Percentiles rank a stretch among this genome's conserved stretches.
Conservation (phyloP, 2,329 filamentous ascomycete genomes). For the Phaeomoniella chlamydospora region DNA sequence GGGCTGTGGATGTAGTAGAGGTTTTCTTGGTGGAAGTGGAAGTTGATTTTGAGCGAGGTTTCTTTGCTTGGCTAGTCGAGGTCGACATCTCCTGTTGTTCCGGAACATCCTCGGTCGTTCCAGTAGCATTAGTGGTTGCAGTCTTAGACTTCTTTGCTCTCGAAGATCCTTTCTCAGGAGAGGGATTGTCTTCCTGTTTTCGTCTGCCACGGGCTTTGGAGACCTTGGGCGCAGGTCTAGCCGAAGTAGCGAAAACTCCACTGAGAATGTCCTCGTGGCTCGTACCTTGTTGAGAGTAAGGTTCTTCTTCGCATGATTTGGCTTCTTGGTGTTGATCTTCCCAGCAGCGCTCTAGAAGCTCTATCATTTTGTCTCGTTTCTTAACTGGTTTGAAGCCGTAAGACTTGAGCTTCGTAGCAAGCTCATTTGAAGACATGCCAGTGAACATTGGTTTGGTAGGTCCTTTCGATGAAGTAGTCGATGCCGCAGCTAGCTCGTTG, state of each 20-base stretch:
- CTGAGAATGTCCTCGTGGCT: constrained; percentile 11
- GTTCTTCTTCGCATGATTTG: constrained; percentile 8
- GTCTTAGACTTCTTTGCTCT: constrained; percentile 7
- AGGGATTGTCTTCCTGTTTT: neutral
- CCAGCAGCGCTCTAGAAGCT: constrained; percentile 58
- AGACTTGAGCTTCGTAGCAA: constrained; percentile 45
- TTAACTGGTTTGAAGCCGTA: constrained; percentile 64
- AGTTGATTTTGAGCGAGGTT: neutral
- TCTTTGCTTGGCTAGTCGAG: neutral
- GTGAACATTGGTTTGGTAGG: constrained; percentile 42
- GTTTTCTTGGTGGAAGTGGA: neutral
- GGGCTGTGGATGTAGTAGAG: neutral
- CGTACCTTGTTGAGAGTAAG: constrained; percentile 1
- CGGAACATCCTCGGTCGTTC: neutral
- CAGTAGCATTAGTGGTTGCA: constrained; percentile 1
- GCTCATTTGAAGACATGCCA: constrained; percentile 45
- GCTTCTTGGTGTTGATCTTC: constrained; percentile 33
- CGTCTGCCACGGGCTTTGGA: constrained; percentile 3
- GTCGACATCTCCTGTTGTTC: too few relatives aligned
- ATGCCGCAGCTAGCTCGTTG: constrained; percentile 1
- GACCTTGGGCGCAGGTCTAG: constrained; percentile 8
- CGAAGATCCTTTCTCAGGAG: constrained; percentile 4
- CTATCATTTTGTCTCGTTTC: constrained; percentile 53
- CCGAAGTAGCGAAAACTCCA: constrained; percentile 10
- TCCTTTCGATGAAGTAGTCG: constrained; percentile 3